Evolutionary conservation across 2,329 filamentous ascomycete species (phyloP).

Genomic region (Dactylellina haptotyla): DNA sequence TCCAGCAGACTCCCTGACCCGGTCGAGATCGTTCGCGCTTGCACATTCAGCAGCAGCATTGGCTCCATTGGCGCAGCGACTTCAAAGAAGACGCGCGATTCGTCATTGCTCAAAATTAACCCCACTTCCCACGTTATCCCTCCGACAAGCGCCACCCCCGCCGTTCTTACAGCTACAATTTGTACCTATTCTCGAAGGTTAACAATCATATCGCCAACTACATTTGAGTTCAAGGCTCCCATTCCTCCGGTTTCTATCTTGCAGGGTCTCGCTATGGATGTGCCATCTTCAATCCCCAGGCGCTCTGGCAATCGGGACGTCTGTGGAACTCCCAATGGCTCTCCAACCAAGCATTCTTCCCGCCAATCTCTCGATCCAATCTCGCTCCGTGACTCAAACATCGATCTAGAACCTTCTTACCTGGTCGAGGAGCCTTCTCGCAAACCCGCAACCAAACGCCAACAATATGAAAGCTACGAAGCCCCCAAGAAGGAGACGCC

Average conservation of each 20-base stretch:
- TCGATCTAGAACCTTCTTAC: conserved; percentile 35
- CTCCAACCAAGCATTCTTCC: conserved; percentile 37
- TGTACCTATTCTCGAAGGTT: too few relatives aligned
- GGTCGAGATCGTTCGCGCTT: too few relatives aligned
- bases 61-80: too few relatives aligned
- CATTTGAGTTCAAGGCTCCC: background rate
- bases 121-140: too few relatives aligned
- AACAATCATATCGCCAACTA: too few relatives aligned
- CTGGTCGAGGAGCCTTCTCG: conserved; percentile 28
- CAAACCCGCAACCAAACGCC: conserved; percentile 36
- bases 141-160: too few relatives aligned
- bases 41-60: too few relatives aligned
- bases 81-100: too few relatives aligned
- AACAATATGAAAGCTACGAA: conserved; percentile 24
- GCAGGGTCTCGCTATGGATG: conserved; percentile 14
- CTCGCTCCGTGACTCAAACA: conserved; percentile 21
- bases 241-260: background rate
- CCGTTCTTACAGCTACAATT: too few relatives aligned
- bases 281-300: conserved; percentile 46
- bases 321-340: conserved; percentile 10
- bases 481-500: conserved; percentile 5
- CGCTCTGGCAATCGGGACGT: conserved; percentile 32
- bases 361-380: conserved; percentile 36
- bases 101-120: too few relatives aligned
- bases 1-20: background rate